phyloP scores from a whole-genome alignment of 192 early-diverging fungal genomes.

The Funneliformis mosseae region DNA sequence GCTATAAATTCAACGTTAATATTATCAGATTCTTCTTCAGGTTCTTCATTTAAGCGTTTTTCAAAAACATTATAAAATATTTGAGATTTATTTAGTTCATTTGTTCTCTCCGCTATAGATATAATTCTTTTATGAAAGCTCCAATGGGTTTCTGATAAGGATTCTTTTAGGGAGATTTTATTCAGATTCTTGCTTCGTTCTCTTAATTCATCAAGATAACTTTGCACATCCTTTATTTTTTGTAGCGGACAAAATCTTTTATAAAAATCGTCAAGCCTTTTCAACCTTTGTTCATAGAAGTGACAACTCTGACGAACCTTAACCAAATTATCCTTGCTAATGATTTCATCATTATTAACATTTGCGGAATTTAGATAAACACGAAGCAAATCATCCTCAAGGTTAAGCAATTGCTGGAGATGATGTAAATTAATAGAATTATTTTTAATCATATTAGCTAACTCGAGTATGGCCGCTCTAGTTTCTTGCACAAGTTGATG shows the following conservation, averaged over 20 bases:
- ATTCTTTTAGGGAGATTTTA: neutral
- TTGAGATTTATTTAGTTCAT: neutral
- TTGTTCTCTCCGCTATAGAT: neutral
- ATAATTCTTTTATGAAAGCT: neutral
- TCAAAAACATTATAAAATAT: constrained; percentile 25
- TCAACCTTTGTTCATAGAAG: neutral
- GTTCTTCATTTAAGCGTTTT: neutral
- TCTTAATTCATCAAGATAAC: neutral
- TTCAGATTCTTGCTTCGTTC: neutral
- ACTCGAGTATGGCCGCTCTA: no score
- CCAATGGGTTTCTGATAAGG: neutral
- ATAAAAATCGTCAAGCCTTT: neutral
- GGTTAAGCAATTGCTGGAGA: no score
- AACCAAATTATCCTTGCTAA: neutral
- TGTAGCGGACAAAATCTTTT: neutral
- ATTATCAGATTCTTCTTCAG: neutral
- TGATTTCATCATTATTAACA: neutral
- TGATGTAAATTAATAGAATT: no score
- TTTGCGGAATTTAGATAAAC: neutral
- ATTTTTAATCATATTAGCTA: no score
- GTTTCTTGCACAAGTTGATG: no score
- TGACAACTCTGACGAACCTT: neutral
- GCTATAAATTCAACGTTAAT: neutral
- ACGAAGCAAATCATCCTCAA: no score
- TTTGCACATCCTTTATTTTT: constrained; percentile 1